Conservation (phyloP, 2,329 filamentous ascomycete species). For the Ciborinia camelliae region DNA sequence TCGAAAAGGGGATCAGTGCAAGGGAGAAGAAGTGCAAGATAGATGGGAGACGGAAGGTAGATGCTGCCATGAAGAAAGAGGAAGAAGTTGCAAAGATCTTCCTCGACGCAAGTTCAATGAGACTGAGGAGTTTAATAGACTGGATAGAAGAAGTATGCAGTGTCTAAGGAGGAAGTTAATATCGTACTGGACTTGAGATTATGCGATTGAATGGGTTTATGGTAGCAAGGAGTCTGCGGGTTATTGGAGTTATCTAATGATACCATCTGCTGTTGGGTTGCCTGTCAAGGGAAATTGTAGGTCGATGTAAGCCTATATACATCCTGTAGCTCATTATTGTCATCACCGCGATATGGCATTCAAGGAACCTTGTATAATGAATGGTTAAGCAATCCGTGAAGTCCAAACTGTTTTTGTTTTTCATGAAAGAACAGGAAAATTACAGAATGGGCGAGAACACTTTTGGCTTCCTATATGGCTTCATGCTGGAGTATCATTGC, state of each 20-base stretch:
- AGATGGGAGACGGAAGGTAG: conserved; percentile 43
- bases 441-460: neutral
- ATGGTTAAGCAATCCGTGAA: neutral
- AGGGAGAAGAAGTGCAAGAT: conserved; percentile 46
- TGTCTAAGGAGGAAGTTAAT: neutral
- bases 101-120: conserved; percentile 36
- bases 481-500: neutral
- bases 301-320: neutral
- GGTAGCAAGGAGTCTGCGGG: neutral
- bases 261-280: neutral
- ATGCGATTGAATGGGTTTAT: neutral
- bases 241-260: conserved; percentile 11
- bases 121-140: conserved; percentile 33
- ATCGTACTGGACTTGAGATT: neutral
- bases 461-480: neutral
- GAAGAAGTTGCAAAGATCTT: conserved; percentile 29
- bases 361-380: neutral
- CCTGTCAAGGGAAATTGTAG: too few species aligned
- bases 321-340: neutral
- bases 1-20: conserved; percentile 51
- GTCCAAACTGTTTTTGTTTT: neutral
- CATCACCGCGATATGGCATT: neutral
- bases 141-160: conserved; percentile 24
- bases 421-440: neutral
- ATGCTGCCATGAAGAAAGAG: conserved; percentile 29